Base-by-base conservation (phyloP, 2,329 filamentous ascomycete species). In the Ophiostoma tasmaniense region DNA sequence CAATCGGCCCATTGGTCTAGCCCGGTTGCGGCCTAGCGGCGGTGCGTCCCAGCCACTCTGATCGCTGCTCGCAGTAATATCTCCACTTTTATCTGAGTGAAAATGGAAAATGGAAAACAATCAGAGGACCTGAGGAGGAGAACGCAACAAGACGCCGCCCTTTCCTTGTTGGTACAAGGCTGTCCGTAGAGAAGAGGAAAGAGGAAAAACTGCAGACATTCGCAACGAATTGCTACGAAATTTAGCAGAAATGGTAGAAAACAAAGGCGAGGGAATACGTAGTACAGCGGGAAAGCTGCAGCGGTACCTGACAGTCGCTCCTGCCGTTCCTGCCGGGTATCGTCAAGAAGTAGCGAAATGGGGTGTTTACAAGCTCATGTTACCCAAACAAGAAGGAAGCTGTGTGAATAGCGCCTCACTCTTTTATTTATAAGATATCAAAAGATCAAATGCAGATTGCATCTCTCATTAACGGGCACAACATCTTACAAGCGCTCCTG, bases 1-100 rank as follows among this genome's bases (percentile, higher is more conserved):
- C n/a, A 61, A 55, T 62, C 61, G 50, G 39, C 52, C 64, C 66
- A 66, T 64, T 37, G 50, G 37, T 10, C 69, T 70, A 68, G 69
- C 5, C 35, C 66, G 14, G 20, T 62, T 70, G 20, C 22, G 55
- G 64, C 1, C 52, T 70, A 70, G 69, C 62, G 66, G 45, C 61
- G 14, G 33, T 62, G n/a, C 28, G n/a, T 66, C 55, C 69, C 69
- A 62, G 42, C 61, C 33, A 67, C 35, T 55, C 39, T 25, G 68
- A 66, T 66, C 64, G 52, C 68, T 59, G 33, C 10, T 45, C 37
- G 11, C 42, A n/a, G 22, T 20, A 6, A 28, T 25, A 30, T 6
- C 28, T n/a, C 59, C 59, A 10, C 45, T 59, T 30, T 61, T 17
- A 5, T 61, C 55, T n/a, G n/a, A n/a, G n/a, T n/a, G 22, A 20